Percentiles rank a stretch among this genome's conserved stretches.
These are phyloP conservation scores for Aspergillus hortae DNA, from an alignment of 2,329 filamentous ascomycete species.

Conservation along the genomic window DNA sequence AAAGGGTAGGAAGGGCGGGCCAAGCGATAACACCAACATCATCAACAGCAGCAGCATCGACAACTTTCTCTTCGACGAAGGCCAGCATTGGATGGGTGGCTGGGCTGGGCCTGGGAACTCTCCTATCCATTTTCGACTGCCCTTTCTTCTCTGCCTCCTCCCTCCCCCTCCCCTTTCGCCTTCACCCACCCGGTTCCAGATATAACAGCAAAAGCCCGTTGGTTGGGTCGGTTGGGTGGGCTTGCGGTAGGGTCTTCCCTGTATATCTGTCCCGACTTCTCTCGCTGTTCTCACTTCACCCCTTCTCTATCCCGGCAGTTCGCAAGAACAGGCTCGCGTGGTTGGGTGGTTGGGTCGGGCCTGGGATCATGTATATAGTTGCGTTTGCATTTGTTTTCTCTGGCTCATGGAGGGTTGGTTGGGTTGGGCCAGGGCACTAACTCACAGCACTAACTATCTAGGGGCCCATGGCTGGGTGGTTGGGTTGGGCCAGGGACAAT, in stretches of 20 bases:
- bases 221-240: conserved; percentile 1
- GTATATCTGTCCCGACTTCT: neutral
- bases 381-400: neutral
- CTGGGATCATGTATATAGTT: conserved; percentile 4
- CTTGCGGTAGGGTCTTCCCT: neutral
- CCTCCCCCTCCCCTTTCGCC: neutral
- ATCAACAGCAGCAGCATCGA: neutral
- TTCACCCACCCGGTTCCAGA: neutral
- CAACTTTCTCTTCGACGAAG: neutral
- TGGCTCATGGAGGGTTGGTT: neutral
- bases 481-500: neutral
- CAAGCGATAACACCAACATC: no score
- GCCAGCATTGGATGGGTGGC: conserved; percentile 2
- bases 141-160: neutral
- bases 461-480: neutral
- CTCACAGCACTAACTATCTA: neutral
- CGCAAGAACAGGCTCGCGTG: neutral
- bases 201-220: neutral
- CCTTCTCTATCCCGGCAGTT: neutral
- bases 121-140: neutral
- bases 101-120: conserved; percentile 3
- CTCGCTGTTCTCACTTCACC: neutral
- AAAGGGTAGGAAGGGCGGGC: neutral
- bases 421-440: conserved; percentile 1
- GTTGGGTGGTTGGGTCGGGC: conserved; percentile 11